These are phyloP conservation scores for Phytophthora pinifolia DNA, from an alignment of 352 stramenopile species.

Conservation along the genomic window DNA sequence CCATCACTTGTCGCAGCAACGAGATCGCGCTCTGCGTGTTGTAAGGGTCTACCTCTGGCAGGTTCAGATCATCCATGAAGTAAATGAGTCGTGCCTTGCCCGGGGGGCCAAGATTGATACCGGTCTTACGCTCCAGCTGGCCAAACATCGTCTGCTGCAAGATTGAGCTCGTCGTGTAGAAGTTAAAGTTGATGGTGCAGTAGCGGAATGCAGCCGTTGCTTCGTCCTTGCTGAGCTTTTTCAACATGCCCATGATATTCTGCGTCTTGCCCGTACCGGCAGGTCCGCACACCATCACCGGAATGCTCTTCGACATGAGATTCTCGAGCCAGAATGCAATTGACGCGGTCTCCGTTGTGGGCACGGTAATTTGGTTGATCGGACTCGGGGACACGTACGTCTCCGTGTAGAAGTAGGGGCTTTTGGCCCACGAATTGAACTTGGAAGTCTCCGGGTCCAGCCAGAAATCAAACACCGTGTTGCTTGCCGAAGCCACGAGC, in stretches of 20 bases:
- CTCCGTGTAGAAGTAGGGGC: conserved; percentile 93
- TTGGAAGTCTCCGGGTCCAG: conserved; percentile 90
- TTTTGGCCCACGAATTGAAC: conserved; percentile 96
- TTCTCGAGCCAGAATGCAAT: conserved; percentile 96
- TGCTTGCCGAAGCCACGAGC: conserved; percentile 89
- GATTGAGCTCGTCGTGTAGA: conserved; percentile 95
- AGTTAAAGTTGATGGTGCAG: conserved; percentile 97
- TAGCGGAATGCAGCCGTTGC: conserved; percentile 81
- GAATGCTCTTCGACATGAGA: conserved; percentile 88
- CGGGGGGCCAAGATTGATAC: conserved; percentile 92
- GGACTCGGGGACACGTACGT: conserved; percentile 84
- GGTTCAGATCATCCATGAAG: conserved; percentile 97
- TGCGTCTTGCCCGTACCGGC: conserved; percentile 95
- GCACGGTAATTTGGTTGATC: conserved; percentile 92
- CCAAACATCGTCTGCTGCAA: conserved; percentile 93
- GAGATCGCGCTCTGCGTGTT: conserved; percentile 96
- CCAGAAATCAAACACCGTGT: conserved; percentile 98
- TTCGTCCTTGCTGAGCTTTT: conserved; percentile 90
- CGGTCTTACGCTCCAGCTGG: conserved; percentile 95
- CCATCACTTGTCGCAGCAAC: conserved; percentile 94
- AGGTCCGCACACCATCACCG: conserved; percentile 94
- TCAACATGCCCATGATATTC: conserved; percentile 94
- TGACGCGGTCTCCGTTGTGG: conserved; percentile 94
- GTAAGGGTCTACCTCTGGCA: conserved; percentile 95
- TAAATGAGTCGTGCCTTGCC: conserved; percentile 94